Conservation (phyloP, 2,329 filamentous ascomycete species). For the Fusarium continuum region DNA sequence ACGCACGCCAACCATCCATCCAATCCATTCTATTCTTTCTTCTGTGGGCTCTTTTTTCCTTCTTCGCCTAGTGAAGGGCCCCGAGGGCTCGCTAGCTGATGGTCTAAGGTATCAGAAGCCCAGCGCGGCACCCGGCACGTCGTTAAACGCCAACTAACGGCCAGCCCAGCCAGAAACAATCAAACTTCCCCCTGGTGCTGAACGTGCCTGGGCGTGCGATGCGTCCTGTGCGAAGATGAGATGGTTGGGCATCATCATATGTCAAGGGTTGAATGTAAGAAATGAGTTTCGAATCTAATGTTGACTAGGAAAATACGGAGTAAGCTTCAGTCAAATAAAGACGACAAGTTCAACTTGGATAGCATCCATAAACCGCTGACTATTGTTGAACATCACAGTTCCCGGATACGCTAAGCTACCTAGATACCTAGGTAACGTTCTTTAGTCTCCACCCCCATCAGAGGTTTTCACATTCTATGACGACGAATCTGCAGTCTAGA, state of each 20-base stretch:
- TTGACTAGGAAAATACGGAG: background rate
- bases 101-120: slow-evolving; percentile 19
- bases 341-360: background rate
- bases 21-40: slow-evolving; percentile 1
- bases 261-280: slow-evolving; percentile 3
- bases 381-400: background rate
- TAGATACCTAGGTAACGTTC: too few species aligned
- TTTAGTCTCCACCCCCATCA: too few species aligned
- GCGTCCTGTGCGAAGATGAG: slow-evolving; percentile 25
- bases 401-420: slow-evolving; percentile 9
- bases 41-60: background rate
- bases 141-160: slow-evolving; percentile 6
- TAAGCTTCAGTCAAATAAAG: background rate
- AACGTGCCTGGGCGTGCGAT: slow-evolving; percentile 8
- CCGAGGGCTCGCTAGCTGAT: slow-evolving; percentile 16
- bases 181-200: slow-evolving; percentile 16
- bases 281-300: slow-evolving; percentile 6
- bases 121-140: slow-evolving; percentile 24
- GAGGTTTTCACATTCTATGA: slow-evolving; percentile 19
- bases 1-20: slow-evolving; percentile 9
- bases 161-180: slow-evolving; percentile 22
- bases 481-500: slow-evolving; percentile 8
- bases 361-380: background rate
- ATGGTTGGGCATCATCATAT: slow-evolving; percentile 13
- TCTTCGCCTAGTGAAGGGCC: slow-evolving; percentile 1